A percentile compares a stretch with the other conserved stretches of the same genome.
Conservation (phyloP, 129 eudicot genomes). For the Lactuca sativa region DNA sequence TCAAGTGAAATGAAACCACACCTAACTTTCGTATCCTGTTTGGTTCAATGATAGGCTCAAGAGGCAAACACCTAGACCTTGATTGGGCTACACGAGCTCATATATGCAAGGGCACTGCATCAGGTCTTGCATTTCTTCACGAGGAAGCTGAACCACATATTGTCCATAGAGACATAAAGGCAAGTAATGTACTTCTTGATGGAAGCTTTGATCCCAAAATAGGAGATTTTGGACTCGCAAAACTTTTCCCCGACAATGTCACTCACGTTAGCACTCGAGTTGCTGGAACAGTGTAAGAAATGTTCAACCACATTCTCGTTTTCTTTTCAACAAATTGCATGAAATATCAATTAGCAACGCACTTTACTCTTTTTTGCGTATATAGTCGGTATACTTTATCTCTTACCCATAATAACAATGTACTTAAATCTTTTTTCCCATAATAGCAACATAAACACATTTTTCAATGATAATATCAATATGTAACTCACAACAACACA, state of each 20-base stretch:
- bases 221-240: slow-evolving; percentile 80
- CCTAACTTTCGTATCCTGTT: too few relatives aligned
- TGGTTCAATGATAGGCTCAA: slow-evolving; percentile 42
- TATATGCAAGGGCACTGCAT: slow-evolving; percentile 72
- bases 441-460: too few relatives aligned
- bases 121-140: slow-evolving; percentile 86
- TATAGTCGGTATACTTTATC: too few relatives aligned
- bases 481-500: too few relatives aligned
- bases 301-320: background rate
- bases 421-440: too few relatives aligned
- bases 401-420: too few relatives aligned
- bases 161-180: slow-evolving; percentile 87
- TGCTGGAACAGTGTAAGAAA: slow-evolving; percentile 77
- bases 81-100: slow-evolving; percentile 75
- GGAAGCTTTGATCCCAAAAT: slow-evolving; percentile 67
- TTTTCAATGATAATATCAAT: too few relatives aligned
- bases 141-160: slow-evolving; percentile 62
- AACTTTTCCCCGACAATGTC: slow-evolving; percentile 77
- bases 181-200: slow-evolving; percentile 84
- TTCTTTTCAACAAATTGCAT: background rate
- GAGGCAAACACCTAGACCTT: slow-evolving; percentile 41
- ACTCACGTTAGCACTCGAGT: slow-evolving; percentile 75
- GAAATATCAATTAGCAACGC: too few relatives aligned
- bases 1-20: background rate
- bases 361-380: too few relatives aligned